Evolutionary conservation across 2,329 filamentous ascomycete species (phyloP).

Genomic region (Lachnellula occidentalis): DNA sequence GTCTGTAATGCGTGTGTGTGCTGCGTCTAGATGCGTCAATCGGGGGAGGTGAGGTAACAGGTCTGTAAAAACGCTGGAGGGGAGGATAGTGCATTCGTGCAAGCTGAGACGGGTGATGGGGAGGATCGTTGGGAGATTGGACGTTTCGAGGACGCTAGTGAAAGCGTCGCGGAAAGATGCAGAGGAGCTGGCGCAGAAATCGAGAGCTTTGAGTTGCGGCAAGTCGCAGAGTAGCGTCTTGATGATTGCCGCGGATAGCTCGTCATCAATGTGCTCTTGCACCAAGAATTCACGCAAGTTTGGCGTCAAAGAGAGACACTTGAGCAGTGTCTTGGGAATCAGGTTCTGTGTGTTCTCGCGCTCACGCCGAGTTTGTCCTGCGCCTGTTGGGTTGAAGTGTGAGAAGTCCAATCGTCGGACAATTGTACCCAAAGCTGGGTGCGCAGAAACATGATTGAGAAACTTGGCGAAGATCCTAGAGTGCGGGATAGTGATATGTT

Average conservation of each 20-base stretch:
- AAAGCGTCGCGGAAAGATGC: conserved; percentile 62
- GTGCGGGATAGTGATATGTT: conserved; percentile 75
- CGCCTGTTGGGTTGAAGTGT: conserved; percentile 74
- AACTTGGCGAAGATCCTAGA: conserved; percentile 81
- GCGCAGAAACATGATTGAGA: conserved; percentile 59
- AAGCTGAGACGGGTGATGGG: conserved; percentile 64
- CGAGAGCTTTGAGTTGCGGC: conserved; percentile 59
- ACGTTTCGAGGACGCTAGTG: conserved; percentile 38
- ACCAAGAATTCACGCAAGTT: conserved; percentile 72
- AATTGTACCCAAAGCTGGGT: conserved; percentile 66
- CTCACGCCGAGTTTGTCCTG: conserved; percentile 71
- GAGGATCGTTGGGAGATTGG: conserved; percentile 44
- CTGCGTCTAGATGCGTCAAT: conserved; percentile 74
- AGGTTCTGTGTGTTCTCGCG: conserved; percentile 70
- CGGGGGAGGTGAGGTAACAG: conserved; percentile 64
- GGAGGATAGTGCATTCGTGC: conserved; percentile 71
- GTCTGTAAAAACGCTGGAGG: conserved; percentile 59
- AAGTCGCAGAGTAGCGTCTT: conserved; percentile 65
- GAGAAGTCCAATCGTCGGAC: conserved; percentile 79
- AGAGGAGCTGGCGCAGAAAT: conserved; percentile 74
- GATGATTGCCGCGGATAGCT: conserved; percentile 63
- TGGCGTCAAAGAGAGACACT: conserved; percentile 66
- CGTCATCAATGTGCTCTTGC: conserved; percentile 76
- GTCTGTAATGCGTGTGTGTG: conserved; percentile 71
- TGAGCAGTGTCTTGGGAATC: conserved; percentile 65